These are phyloP conservation scores for Candida pseudoviswanathii DNA, from an alignment of 1,139 yeast genomes.

Conservation along the genomic window DNA sequence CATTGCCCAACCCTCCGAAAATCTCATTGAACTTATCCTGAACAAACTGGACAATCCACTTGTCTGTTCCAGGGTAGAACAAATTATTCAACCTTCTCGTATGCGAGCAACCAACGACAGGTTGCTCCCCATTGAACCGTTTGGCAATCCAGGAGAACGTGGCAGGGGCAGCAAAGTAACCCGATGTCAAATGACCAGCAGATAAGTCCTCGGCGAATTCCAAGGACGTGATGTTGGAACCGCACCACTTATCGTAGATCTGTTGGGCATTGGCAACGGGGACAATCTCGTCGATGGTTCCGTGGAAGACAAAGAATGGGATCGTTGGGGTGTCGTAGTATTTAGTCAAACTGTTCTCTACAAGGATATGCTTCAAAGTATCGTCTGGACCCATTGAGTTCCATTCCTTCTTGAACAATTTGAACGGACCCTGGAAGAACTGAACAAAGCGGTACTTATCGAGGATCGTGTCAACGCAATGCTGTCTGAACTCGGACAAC, in stretches of 20 bases:
- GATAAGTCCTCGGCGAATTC: constrained; percentile 29
- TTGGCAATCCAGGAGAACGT: constrained; percentile 29
- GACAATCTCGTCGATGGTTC: constrained; percentile 29
- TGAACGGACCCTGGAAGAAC: constrained; percentile 19
- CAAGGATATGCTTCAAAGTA: constrained; percentile 20
- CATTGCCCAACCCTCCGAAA: not conserved
- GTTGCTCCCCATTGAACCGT: constrained; percentile 21
- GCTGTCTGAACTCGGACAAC: not conserved
- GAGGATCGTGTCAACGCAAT: constrained; percentile 20
- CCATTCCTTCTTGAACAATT: constrained; percentile 19
- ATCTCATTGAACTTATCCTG: not conserved
- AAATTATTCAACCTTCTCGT: constrained; percentile 25
- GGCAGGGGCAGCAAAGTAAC: constrained; percentile 30
- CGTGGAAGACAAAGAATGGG: constrained; percentile 39
- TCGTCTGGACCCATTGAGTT: not conserved
- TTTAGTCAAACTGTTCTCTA: constrained; percentile 23
- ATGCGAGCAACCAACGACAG: constrained; percentile 30
- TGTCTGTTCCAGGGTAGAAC: constrained; percentile 20
- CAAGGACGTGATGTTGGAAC: constrained; percentile 27
- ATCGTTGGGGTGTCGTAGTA: constrained; percentile 26
- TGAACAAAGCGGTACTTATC: constrained; percentile 15
- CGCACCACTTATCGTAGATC: constrained; percentile 34
- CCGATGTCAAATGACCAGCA: constrained; percentile 31
- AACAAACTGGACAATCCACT: not conserved
- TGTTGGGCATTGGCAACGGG: constrained; percentile 27